phyloP scores from a whole-genome alignment of 371 early-diverging fungal species.

The Rhizopus delemar region DNA sequence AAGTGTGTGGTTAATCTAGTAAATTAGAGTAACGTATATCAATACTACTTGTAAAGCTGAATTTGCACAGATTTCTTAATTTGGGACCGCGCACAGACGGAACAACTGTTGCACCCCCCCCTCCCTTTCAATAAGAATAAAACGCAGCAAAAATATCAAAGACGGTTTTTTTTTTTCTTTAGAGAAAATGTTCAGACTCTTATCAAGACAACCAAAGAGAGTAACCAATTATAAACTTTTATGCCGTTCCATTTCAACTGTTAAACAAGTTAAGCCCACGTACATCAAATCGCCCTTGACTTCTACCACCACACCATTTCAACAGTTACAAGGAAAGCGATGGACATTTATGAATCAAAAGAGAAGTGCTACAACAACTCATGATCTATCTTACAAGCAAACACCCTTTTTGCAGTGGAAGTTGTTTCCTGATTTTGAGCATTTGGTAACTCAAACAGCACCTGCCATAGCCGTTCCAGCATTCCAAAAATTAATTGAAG shows the following conservation, averaged over 20 bases:
- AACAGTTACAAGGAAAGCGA: slow-evolving; percentile 6
- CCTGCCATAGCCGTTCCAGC: slow-evolving; percentile 59
- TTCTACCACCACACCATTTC: not conserved
- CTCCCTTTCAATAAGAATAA: not conserved
- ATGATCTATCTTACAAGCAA: slow-evolving; percentile 13
- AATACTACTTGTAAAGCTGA: no score
- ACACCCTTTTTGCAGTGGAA: slow-evolving; percentile 53
- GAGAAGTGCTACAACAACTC: slow-evolving; percentile 1
- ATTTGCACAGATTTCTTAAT: no score
- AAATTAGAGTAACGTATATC: no score
- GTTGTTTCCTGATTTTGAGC: slow-evolving; percentile 59
- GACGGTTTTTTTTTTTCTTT: not conserved
- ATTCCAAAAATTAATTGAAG: slow-evolving; percentile 47
- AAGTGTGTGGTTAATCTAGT: no score
- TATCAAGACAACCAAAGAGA: slow-evolving; percentile 12
- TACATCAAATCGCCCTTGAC: not conserved
- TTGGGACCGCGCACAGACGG: no score
- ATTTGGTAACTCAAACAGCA: slow-evolving; percentile 34
- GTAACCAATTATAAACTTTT: slow-evolving; percentile 14
- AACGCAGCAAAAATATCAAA: not conserved
- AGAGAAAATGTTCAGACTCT: slow-evolving; percentile 20
- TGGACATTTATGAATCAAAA: not conserved
- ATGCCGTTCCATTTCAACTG: slow-evolving; percentile 18
- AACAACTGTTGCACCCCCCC: no score
- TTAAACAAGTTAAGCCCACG: not conserved